These are phyloP conservation scores for Chionographis japonica DNA, from an alignment of 106 monocot genomes.

Conservation along the genomic window DNA sequence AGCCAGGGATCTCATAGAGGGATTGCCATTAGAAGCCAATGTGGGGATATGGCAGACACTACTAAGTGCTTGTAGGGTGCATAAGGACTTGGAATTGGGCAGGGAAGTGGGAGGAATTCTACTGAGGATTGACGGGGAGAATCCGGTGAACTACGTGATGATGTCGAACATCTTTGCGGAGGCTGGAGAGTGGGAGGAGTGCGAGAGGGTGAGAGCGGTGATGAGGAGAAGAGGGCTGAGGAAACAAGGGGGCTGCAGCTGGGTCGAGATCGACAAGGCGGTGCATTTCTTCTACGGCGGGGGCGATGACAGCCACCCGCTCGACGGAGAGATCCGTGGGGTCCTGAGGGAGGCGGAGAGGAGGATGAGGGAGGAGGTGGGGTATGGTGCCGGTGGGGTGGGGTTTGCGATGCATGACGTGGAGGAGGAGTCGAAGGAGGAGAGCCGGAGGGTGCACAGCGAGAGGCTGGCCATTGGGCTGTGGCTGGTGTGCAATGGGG, in stretches of 20 bases:
- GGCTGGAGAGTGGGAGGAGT: conserved; percentile 36
- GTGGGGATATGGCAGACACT: conserved; percentile 45
- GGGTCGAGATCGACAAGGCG: conserved; percentile 41
- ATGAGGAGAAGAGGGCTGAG: conserved; percentile 39
- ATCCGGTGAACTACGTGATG: conserved; percentile 46
- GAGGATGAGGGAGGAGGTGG: conserved; percentile 30
- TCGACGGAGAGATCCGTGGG: conserved; percentile 10
- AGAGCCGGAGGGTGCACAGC: conserved; percentile 32
- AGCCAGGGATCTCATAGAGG: conserved; percentile 29
- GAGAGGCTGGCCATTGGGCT: conserved; percentile 47
- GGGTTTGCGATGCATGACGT: conserved; percentile 37
- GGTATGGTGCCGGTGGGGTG: conserved; percentile 9
- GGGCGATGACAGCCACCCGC: conserved; percentile 33
- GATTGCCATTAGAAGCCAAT: conserved; percentile 32
- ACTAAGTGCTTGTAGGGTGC: conserved; percentile 46
- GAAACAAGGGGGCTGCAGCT: conserved; percentile 54
- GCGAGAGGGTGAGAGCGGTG: conserved; percentile 21
- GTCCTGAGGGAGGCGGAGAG: conserved; percentile 26
- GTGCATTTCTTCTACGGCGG: conserved; percentile 41
- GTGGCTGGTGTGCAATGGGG: conserved; percentile 12
- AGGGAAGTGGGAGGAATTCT: conserved; percentile 30
- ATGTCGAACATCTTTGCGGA: conserved; percentile 43
- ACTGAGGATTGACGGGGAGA: conserved; percentile 25
- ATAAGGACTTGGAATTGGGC: conserved; percentile 26
- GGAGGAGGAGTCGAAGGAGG: conserved; percentile 43